Evolutionary conservation across 2,329 filamentous ascomycete genomes (phyloP), one percentile per base, ranked within the genome.

Genomic region (Beauveria scarabaeidicola): DNA sequence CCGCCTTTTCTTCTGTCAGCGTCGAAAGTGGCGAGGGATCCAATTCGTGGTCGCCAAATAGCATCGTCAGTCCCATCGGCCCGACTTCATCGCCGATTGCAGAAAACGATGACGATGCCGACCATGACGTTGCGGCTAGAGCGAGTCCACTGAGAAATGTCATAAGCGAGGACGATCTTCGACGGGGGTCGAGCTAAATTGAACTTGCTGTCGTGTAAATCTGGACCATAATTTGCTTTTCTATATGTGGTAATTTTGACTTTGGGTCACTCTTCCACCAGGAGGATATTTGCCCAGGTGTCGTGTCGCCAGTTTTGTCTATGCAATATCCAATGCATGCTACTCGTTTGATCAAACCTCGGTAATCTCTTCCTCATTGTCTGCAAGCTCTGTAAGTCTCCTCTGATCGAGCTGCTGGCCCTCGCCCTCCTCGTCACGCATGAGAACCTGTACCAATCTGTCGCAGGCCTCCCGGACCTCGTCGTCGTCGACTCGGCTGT

Each of bases 401-500:
- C 61, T 76, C 71, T 75, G 73, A 59, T 69, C 66, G 19, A 29
- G 40, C 44, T 72, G 73, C 54, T 77, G 68, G 46, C 65, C 68
- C 48, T 74, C 77, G 3, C 65, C 69, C 15, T 75, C 86, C 70
- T 94, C 91, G 48, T 91, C 90, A 59, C 90, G 80, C 85, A 91
- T 91, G 62, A 96, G 71, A 7, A 96, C 85, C 70, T 99, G 91
- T 51, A 99, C 94, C 56, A 97, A 70, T 60, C 94, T 81, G 72
- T 97, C 94, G 67, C 90, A 96, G 0, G 86, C 89, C 66, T 96
- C 92, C 64, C 83, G 81, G 2, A 97, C 90, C 17, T 80, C 86
- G 50, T 95, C 91, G 68, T 96, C 80, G 23, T 91, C 80, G 5
- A 91, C 85, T 23, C 86, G 82, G 63, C 87, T 68, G 77, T 99